Evolutionary conservation across 2,329 filamentous ascomycete genomes (phyloP).

Genomic region (Didymellaceae sp.): DNA sequence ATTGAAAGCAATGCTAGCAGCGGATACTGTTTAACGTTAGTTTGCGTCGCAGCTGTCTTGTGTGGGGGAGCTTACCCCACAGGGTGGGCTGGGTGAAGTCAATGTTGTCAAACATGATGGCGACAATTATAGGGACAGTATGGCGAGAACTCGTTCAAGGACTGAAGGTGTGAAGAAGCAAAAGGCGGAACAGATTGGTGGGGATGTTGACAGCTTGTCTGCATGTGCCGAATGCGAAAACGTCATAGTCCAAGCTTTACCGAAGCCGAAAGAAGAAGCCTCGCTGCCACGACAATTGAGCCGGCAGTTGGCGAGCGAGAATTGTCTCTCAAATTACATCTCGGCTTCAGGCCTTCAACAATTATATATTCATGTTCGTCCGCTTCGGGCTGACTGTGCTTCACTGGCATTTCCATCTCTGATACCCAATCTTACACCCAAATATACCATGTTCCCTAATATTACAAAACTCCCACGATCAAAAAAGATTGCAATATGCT

Average conservation of each 20-base stretch:
- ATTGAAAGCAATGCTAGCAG: slow-evolving; percentile 86
- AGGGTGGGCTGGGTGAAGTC: slow-evolving; percentile 56
- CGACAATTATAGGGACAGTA: background rate
- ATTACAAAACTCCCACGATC: background rate
- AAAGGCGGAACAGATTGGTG: slow-evolving; percentile 5
- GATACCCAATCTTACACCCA: background rate
- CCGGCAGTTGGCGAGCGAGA: background rate
- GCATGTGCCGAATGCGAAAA: slow-evolving; percentile 33
- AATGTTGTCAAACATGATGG: slow-evolving; percentile 40
- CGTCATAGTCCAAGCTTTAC: slow-evolving; percentile 36
- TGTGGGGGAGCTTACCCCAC: slow-evolving; percentile 50
- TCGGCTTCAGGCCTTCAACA: too few species aligned
- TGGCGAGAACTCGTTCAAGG: background rate
- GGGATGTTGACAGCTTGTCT: slow-evolving; percentile 32
- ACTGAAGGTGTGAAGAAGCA: background rate
- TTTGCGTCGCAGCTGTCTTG: background rate
- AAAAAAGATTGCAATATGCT: background rate
- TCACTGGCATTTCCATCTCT: background rate
- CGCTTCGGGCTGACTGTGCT: too few species aligned
- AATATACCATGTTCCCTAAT: background rate
- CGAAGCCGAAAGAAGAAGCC: slow-evolving; percentile 4
- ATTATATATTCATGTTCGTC: background rate
- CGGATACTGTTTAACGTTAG: slow-evolving; percentile 68
- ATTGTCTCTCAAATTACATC: background rate
- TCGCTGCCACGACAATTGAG: background rate